Conservation (phyloP, 176 grass and related monocot genomes). For the Zoysia pacifica region DNA sequence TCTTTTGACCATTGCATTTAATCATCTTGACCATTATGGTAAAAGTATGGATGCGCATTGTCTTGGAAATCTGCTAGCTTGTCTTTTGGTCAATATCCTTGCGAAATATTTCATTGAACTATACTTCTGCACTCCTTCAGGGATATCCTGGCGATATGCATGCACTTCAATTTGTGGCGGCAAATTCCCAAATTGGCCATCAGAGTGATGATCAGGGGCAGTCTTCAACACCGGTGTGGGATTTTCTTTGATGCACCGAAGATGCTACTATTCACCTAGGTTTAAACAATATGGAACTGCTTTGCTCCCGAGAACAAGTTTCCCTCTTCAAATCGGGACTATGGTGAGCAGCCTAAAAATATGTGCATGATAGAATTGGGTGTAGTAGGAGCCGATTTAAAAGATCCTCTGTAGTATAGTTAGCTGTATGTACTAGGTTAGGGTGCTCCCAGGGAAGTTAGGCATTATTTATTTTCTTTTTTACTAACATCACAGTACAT, state of each 20-base stretch:
- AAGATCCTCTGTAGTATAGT: conserved; percentile 17
- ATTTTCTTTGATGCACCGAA: conserved; percentile 63
- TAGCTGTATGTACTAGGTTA: conserved; percentile 12
- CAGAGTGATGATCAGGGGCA: conserved; percentile 66
- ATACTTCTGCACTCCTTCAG: conserved; percentile 34
- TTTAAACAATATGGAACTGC: background rate
- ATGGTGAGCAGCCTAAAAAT: background rate
- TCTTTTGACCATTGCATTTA: background rate
- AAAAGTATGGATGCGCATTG: background rate
- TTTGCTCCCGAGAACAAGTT: background rate
- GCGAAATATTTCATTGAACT: conserved; percentile 4
- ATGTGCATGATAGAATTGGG: background rate
- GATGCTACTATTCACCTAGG: background rate
- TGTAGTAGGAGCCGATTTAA: background rate
- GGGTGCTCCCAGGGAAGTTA: background rate
- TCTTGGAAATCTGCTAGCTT: conserved; percentile 3
- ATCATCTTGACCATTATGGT: conserved; percentile 1
- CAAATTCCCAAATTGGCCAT: conserved; percentile 53
- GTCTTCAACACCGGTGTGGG: conserved; percentile 80
- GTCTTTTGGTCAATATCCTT: background rate
- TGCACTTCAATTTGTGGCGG: conserved; percentile 60
- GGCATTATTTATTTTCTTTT: background rate
- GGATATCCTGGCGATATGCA: conserved; percentile 71
- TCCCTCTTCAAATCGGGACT: background rate
- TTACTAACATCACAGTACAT: background rate